Percentiles rank a stretch among this genome's conserved stretches.
These are phyloP conservation scores for Gomphus sp. DNA, from an alignment of 1,284 basidiomycete species.

Conservation along the genomic window DNA sequence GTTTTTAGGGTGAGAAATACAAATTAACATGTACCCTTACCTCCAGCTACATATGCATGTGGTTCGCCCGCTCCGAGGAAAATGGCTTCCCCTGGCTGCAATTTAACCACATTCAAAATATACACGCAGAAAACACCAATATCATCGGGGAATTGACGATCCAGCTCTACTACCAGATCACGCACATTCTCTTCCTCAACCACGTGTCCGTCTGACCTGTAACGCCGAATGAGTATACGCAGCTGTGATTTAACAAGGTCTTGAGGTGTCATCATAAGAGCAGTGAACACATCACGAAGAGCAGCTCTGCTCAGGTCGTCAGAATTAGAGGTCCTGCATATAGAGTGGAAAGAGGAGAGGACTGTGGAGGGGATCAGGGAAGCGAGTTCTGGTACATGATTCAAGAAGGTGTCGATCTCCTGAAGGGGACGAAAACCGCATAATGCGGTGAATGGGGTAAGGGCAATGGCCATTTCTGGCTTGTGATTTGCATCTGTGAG, in stretches of 20 bases:
- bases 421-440: slow-evolving; percentile 84
- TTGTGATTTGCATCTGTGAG: slow-evolving; percentile 83
- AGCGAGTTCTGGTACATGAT: slow-evolving; percentile 70
- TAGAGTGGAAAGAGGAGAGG: slow-evolving; percentile 38
- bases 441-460: slow-evolving; percentile 86
- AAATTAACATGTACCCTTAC: slow-evolving; percentile 31
- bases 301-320: slow-evolving; percentile 49
- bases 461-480: slow-evolving; percentile 96
- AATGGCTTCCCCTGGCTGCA: slow-evolving; percentile 82
- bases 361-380: slow-evolving; percentile 56
- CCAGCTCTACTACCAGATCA: slow-evolving; percentile 64
- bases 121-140: slow-evolving; percentile 94
- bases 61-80: slow-evolving; percentile 96
- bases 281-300: slow-evolving; percentile 68
- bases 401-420: slow-evolving; percentile 61
- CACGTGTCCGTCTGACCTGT: slow-evolving; percentile 35
- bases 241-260: slow-evolving; percentile 47
- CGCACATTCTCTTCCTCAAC: slow-evolving; percentile 39
- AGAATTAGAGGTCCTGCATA: slow-evolving; percentile 30
- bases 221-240: slow-evolving; percentile 51
- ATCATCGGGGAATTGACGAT: slow-evolving; percentile 84
- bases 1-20: not conserved
- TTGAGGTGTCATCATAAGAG: slow-evolving; percentile 71
- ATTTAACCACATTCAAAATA: slow-evolving; percentile 78
- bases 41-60: slow-evolving; percentile 92